phyloP scores from a whole-genome alignment of 2,329 filamentous ascomycete genomes.

The Blastomyces percursus region DNA sequence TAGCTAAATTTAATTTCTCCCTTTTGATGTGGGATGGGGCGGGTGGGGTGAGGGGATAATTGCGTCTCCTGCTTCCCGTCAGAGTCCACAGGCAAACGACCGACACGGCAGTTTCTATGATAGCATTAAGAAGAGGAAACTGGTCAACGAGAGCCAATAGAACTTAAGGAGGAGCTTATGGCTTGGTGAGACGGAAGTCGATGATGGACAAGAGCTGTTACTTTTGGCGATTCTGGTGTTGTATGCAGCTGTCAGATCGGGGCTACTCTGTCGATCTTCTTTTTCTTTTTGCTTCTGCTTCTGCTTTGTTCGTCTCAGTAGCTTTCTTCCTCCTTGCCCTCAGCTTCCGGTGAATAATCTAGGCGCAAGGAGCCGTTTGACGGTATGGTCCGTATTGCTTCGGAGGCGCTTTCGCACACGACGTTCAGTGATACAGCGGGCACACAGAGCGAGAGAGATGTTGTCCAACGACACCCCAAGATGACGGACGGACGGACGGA shows the following conservation, averaged over 20 bases:
- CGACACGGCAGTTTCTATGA: constrained; percentile 7
- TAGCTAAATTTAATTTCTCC: background rate
- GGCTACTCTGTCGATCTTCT: background rate
- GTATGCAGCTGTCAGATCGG: constrained; percentile 1
- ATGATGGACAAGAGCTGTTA: background rate
- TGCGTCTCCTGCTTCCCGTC: constrained; percentile 4
- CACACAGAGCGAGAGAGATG: constrained; percentile 4
- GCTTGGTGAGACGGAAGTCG: background rate
- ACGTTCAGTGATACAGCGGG: constrained; percentile 5
- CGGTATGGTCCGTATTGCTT: background rate
- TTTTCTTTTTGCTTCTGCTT: background rate
- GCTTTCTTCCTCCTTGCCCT: constrained; percentile 10
- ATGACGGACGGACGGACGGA: background rate
- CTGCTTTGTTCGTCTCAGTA: constrained; percentile 7
- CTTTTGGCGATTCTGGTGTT: background rate
- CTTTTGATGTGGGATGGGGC: background rate
- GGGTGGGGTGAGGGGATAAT: background rate
- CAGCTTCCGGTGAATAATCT: background rate
- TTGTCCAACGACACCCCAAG: background rate
- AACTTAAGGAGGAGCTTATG: background rate
- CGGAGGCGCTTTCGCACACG: background rate
- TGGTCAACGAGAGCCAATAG: background rate
- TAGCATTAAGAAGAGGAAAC: background rate
- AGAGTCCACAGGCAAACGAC: constrained; percentile 6
- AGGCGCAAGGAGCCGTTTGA: background rate